These are phyloP conservation scores for Penicillium lividum DNA, from an alignment of 495 filamentous ascomycete species.

Conservation along the genomic window DNA sequence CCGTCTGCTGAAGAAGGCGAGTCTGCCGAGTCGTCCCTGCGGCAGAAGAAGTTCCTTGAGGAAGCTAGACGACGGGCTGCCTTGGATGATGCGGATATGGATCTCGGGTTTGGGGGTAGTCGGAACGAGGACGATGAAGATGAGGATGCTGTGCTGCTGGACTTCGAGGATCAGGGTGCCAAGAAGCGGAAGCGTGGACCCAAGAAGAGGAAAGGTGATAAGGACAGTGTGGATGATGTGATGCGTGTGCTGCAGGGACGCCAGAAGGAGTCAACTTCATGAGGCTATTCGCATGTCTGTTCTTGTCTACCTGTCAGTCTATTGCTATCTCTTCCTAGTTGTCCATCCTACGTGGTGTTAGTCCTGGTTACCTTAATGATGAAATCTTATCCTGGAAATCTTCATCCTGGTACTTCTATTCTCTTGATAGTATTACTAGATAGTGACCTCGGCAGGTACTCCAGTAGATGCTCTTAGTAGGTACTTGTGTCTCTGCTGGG, in stretches of 20 bases:
- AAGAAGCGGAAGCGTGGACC: constrained; percentile 77
- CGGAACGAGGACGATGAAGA: constrained; percentile 82
- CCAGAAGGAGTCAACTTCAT: constrained; percentile 37
- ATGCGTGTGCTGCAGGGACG: constrained; percentile 75
- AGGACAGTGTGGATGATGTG: constrained; percentile 77
- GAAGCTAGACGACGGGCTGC: constrained; percentile 56
- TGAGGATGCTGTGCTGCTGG: constrained; percentile 66
- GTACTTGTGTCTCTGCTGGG: no score
- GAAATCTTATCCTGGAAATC: background rate
- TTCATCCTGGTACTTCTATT: no score
- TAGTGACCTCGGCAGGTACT: no score
- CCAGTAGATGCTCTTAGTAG: no score
- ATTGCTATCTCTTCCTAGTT: background rate
- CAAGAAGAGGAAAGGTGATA: constrained; percentile 87
- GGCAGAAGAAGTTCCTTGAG: constrained; percentile 73
- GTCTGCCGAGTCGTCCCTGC: constrained; percentile 56
- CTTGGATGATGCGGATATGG: constrained; percentile 88
- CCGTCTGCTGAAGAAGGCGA: constrained; percentile 40
- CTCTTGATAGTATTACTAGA: no score
- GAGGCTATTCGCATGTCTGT: background rate
- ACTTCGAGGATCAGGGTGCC: constrained; percentile 51
- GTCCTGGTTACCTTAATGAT: background rate
- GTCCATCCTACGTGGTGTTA: background rate
- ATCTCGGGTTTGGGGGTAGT: constrained; percentile 88
- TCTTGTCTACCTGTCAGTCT: background rate